These are phyloP conservation scores for Aspergillus felis DNA, from an alignment of 2,329 filamentous ascomycete genomes.

Conservation along the genomic window DNA sequence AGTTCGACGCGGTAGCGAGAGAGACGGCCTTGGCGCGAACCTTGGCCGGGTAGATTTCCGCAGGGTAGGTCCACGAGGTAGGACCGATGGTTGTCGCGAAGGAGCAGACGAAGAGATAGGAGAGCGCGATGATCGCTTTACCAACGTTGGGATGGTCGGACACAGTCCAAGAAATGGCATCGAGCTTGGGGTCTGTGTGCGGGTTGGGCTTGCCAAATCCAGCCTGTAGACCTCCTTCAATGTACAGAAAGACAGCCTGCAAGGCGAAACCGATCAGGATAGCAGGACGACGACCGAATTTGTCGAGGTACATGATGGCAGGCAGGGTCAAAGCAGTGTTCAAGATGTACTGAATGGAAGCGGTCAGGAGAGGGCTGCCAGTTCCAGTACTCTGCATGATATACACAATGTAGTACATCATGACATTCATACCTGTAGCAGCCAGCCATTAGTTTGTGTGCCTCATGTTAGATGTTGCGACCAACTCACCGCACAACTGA, in stretches of 20 bases:
- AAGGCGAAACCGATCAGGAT: conserved; percentile 60
- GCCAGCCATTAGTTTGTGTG: neutral
- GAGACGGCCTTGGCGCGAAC: conserved; percentile 18
- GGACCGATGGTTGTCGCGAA: conserved; percentile 25
- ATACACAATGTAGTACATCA: conserved; percentile 64
- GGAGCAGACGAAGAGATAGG: conserved; percentile 24
- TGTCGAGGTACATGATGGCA: conserved; percentile 68
- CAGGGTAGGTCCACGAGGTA: conserved; percentile 17
- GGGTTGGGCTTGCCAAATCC: conserved; percentile 10
- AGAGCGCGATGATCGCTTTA: conserved; percentile 23
- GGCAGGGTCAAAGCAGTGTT: conserved; percentile 74
- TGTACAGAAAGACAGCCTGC: conserved; percentile 49
- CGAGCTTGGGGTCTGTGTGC: conserved; percentile 2
- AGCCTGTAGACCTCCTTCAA: conserved; percentile 37
- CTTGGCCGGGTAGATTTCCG: conserved; percentile 17
- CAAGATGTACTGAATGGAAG: conserved; percentile 69
- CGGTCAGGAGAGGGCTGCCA: conserved; percentile 58
- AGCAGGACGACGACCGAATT: conserved; percentile 66
- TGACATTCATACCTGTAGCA: conserved; percentile 59
- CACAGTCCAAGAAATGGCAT: conserved; percentile 18
- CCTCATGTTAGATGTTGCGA: neutral
- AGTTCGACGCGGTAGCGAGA: conserved; percentile 16
- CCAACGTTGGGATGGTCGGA: conserved; percentile 15
- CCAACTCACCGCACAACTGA: conserved; percentile 54
- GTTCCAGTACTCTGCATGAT: conserved; percentile 64